phyloP scores from a whole-genome alignment of 169 alveolate species.

The Plasmodium ovale region DNA sequence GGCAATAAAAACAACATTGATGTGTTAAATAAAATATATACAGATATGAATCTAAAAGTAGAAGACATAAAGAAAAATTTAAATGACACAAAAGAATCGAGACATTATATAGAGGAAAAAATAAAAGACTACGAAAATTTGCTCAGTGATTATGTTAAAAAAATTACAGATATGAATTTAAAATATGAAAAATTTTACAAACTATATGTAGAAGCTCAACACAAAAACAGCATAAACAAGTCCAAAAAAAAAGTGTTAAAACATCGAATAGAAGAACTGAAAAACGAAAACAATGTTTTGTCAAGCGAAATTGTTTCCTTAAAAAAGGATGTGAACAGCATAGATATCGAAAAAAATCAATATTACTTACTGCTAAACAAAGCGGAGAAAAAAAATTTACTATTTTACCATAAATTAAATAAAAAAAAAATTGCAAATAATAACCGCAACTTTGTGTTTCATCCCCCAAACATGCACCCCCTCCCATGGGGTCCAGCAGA shows the following conservation, averaged over 20 bases:
- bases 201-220: constrained; percentile 56
- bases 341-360: constrained; percentile 45
- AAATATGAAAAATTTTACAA: constrained; percentile 45
- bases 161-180: constrained; percentile 49
- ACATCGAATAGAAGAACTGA: constrained; percentile 25
- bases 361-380: constrained; percentile 30
- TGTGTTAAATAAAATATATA: constrained; percentile 66
- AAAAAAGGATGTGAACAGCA: constrained; percentile 25
- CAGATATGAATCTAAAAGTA: constrained; percentile 34
- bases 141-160: constrained; percentile 42
- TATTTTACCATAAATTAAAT: constrained; percentile 49
- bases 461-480: not conserved
- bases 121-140: constrained; percentile 35
- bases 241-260: constrained; percentile 49
- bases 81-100: constrained; percentile 21
- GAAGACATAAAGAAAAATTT: constrained; percentile 18
- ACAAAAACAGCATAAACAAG: constrained; percentile 29
- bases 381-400: constrained; percentile 49
- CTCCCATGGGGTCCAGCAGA: not conserved
- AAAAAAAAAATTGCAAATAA: not conserved
- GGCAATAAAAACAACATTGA: constrained; percentile 3
- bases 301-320: constrained; percentile 22
- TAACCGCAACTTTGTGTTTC: not conserved
- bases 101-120: constrained; percentile 41
- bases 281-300: constrained; percentile 19